A percentile compares a stretch with the other conserved stretches of the same genome.
These are phyloP conservation scores for Aspergillus fijiensis DNA, from an alignment of 2,329 filamentous ascomycete genomes.

Conservation along the genomic window DNA sequence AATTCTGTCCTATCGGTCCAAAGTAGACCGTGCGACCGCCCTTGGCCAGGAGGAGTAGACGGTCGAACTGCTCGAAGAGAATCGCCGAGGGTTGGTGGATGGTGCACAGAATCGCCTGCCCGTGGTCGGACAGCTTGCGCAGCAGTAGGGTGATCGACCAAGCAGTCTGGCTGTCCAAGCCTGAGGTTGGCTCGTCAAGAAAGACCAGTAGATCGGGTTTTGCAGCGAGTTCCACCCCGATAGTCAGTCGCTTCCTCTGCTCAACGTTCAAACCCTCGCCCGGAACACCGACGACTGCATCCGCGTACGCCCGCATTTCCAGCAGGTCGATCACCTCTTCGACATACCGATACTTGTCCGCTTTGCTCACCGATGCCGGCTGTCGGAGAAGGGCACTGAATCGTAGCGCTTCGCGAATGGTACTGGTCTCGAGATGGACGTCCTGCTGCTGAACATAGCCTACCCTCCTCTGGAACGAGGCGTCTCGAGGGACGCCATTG, in stretches of 20 bases:
- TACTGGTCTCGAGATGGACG: slow-evolving; percentile 78
- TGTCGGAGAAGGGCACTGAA: slow-evolving; percentile 86
- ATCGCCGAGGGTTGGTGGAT: slow-evolving; percentile 93
- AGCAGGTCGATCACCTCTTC: slow-evolving; percentile 84
- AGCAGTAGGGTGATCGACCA: slow-evolving; percentile 85
- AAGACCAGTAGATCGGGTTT: slow-evolving; percentile 85
- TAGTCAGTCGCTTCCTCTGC: slow-evolving; percentile 73
- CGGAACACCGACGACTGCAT: slow-evolving; percentile 82
- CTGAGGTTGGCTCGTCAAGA: slow-evolving; percentile 85
- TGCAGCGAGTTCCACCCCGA: slow-evolving; percentile 88
- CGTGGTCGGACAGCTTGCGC: slow-evolving; percentile 80
- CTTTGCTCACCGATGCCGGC: slow-evolving; percentile 64
- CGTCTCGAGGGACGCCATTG: slow-evolving; percentile 67
- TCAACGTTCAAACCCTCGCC: slow-evolving; percentile 69
- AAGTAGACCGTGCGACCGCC: slow-evolving; percentile 14
- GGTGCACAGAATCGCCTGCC: slow-evolving; percentile 86
- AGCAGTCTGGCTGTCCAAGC: slow-evolving; percentile 85
- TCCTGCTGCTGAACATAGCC: slow-evolving; percentile 78
- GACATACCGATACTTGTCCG: slow-evolving; percentile 81
- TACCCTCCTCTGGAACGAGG: slow-evolving; percentile 36
- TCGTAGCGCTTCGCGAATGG: slow-evolving; percentile 80
- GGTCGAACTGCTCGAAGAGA: slow-evolving; percentile 79
- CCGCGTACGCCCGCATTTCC: slow-evolving; percentile 84
- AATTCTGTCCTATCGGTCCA: slow-evolving; percentile 14
- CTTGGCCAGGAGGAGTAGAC: slow-evolving; percentile 51